Evolutionary conservation across 495 filamentous ascomycete species (phyloP).

Genomic region (Cairneyella variabilis): DNA sequence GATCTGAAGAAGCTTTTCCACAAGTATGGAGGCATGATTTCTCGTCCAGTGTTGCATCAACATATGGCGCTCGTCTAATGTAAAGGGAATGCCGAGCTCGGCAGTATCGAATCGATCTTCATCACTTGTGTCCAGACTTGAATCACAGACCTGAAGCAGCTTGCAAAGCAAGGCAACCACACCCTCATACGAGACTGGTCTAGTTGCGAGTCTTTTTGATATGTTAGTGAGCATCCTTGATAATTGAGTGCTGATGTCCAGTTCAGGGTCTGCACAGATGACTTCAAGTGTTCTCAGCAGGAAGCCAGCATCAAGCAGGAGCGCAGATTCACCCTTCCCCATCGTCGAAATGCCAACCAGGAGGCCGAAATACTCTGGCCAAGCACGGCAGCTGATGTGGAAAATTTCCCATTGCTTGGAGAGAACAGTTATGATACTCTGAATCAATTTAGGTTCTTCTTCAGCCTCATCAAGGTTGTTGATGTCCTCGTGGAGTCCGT

Average conservation of each 20-base stretch:
- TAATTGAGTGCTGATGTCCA: conserved; percentile 40
- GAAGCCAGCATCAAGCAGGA: conserved; percentile 53
- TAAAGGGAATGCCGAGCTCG: conserved; percentile 32
- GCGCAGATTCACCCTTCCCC: conserved; percentile 47
- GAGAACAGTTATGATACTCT: conserved; percentile 49
- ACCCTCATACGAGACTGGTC: conserved; percentile 46
- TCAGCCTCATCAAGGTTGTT: conserved; percentile 26
- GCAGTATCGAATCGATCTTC: conserved; percentile 14
- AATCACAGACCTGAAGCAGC: conserved; percentile 33
- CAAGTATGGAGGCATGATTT: conserved; percentile 37
- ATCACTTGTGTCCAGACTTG: conserved; percentile 1
- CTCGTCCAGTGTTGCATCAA: conserved; percentile 39
- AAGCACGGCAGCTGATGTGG: conserved; percentile 57
- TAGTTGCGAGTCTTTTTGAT: conserved; percentile 42
- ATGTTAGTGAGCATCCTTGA: conserved; percentile 39
- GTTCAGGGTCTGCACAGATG: conserved; percentile 53
- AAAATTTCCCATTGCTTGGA: conserved; percentile 50
- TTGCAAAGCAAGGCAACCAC: conserved; percentile 53
- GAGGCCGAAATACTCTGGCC: conserved; percentile 79
- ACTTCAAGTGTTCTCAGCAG: conserved; percentile 57
- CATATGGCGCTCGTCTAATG: conserved; percentile 35
- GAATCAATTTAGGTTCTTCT: conserved; percentile 38
- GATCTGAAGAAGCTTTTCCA: conserved; percentile 46
- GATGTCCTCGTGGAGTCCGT: no score
- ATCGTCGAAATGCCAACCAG: conserved; percentile 55